Evolutionary conservation across 805 yeast species (phyloP).

Genomic region (Candida anglica): DNA sequence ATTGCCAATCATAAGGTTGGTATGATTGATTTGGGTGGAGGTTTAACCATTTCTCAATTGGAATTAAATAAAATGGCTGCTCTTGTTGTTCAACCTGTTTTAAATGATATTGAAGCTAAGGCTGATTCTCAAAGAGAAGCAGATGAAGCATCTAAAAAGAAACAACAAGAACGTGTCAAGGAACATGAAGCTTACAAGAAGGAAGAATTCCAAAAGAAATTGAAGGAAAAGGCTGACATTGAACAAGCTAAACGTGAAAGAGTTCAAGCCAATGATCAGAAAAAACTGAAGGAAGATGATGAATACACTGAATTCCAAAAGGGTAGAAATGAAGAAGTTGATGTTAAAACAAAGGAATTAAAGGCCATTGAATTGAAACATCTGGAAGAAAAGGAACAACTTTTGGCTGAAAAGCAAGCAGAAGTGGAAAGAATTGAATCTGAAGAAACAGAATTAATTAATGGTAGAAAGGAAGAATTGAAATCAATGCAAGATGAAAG

Average conservation of each 20-base stretch:
- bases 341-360: constrained; percentile 22
- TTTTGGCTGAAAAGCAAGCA: constrained; percentile 44
- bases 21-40: constrained; percentile 78
- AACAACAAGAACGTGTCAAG: constrained; percentile 30
- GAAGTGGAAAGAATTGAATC: constrained; percentile 42
- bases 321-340: constrained; percentile 26
- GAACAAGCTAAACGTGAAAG: constrained; percentile 35
- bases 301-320: constrained; percentile 24
- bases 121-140: constrained; percentile 65
- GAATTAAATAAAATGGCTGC: constrained; percentile 81
- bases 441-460: constrained; percentile 41
- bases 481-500: constrained; percentile 47
- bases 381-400: constrained; percentile 35
- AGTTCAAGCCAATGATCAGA: constrained; percentile 25
- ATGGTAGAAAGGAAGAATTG: constrained; percentile 44
- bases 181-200: constrained; percentile 27
- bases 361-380: constrained; percentile 34
- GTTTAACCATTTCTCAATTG: constrained; percentile 65
- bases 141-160: constrained; percentile 28
- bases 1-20: constrained; percentile 47
- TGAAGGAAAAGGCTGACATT: constrained; percentile 30
- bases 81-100: constrained; percentile 76
- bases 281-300: constrained; percentile 26
- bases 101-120: constrained; percentile 65
- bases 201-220: constrained; percentile 23